These are phyloP conservation scores for Rosa multiflora DNA, from an alignment of 306 rosid species.

Conservation along the genomic window DNA sequence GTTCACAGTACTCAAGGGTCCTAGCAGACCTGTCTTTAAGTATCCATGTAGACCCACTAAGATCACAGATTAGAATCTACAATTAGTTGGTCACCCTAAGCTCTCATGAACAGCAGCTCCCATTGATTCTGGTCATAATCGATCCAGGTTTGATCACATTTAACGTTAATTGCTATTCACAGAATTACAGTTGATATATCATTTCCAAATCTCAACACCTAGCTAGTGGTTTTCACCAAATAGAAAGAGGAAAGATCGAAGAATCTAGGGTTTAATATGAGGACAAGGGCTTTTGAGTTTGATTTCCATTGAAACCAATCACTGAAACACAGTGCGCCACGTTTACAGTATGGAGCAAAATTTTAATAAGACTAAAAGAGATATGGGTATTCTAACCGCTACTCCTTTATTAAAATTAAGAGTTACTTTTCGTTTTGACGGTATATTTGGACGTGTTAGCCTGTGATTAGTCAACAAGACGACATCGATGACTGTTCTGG, in stretches of 20 bases:
- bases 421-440: constrained; percentile 1
- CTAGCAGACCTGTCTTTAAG: constrained; percentile 40
- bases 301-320: constrained; percentile 16
- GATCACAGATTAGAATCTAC: constrained; percentile 31
- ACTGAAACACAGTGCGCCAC: constrained; percentile 30
- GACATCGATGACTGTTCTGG: constrained; percentile 29
- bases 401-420: not conserved
- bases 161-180: not conserved
- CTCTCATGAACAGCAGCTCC: constrained; percentile 8
- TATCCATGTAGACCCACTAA: constrained; percentile 48
- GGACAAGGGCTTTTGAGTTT: constrained; percentile 35
- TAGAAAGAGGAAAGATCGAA: not conserved
- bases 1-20: constrained; percentile 46
- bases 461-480: constrained; percentile 34
- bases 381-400: not conserved
- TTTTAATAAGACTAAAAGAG: not conserved
- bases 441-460: constrained; percentile 26
- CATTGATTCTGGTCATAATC: constrained; percentile 1
- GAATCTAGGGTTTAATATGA: constrained; percentile 17
- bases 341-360: constrained; percentile 28
- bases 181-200: constrained; percentile 49
- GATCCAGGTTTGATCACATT: not conserved
- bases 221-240: constrained; percentile 5
- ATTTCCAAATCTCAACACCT: constrained; percentile 35
- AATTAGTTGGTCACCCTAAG: constrained; percentile 16